Conservation (phyloP, 2,329 filamentous ascomycete species). For the Chaetomium sp. region DNA sequence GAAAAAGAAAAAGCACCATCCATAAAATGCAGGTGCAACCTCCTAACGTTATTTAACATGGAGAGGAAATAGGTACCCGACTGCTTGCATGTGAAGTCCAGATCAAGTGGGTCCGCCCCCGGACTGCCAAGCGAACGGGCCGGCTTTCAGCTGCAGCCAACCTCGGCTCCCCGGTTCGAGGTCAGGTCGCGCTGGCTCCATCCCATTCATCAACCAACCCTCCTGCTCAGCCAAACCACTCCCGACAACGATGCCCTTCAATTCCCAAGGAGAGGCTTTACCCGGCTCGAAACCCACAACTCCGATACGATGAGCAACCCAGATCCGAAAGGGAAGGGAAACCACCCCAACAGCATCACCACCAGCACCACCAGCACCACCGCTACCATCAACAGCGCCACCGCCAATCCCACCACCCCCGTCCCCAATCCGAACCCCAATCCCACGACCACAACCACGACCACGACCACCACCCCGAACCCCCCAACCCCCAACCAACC, state of each 20-base stretch:
- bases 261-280: neutral
- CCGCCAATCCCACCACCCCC: conserved; percentile 52
- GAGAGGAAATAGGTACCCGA: too few species aligned
- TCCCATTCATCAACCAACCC: conserved; percentile 10
- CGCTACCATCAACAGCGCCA: conserved; percentile 48
- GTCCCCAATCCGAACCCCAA: neutral
- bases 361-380: neutral
- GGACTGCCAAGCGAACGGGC: conserved; percentile 9
- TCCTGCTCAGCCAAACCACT: conserved; percentile 4
- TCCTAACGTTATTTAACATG: too few species aligned
- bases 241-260: conserved; percentile 16
- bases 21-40: too few species aligned
- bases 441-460: neutral
- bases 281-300: conserved; percentile 2
- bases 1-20: too few species aligned
- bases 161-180: conserved; percentile 26
- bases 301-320: conserved; percentile 27
- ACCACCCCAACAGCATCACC: neutral
- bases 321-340: conserved; percentile 10
- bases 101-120: conserved; percentile 11
- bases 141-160: conserved; percentile 29
- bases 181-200: conserved; percentile 2
- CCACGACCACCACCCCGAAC: neutral
- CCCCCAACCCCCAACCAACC: neutral
- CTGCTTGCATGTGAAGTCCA: neutral